Conservation (phyloP, 805 yeast species). For the Pichia kluyveri region DNA sequence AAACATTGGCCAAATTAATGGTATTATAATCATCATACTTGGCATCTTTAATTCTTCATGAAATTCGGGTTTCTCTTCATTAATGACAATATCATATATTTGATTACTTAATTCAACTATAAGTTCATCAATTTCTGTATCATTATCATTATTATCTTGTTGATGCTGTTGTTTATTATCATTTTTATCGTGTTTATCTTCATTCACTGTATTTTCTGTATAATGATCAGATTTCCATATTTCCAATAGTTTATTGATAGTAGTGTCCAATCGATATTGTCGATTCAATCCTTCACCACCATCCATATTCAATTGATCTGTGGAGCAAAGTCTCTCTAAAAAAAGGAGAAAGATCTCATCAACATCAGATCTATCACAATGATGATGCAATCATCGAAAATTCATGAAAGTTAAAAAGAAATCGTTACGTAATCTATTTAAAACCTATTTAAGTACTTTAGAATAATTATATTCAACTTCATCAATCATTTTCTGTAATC, state of each 20-base stretch:
- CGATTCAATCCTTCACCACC: not conserved
- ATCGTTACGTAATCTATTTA: no score
- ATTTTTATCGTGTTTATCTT: no score
- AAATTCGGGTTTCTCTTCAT: not conserved
- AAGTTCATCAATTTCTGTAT: not conserved
- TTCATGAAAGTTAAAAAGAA: no score
- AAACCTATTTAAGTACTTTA: constrained; percentile 33
- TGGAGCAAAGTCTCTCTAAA: no score
- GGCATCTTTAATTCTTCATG: not conserved
- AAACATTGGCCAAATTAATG: constrained; percentile 7
- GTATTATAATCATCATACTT: not conserved
- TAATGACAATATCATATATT: not conserved
- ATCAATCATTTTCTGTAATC: constrained; percentile 63
- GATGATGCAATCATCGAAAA: no score
- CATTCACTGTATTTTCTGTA: not conserved
- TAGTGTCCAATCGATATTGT: not conserved
- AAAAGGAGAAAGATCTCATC: no score
- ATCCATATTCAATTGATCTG: no score
- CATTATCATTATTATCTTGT: not conserved
- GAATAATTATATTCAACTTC: constrained; percentile 53
- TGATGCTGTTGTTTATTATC: not conserved
- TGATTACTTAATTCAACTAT: not conserved
- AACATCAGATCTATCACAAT: no score
- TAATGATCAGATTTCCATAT: not conserved
- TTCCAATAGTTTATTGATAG: not conserved